Evolutionary conservation across 2,329 filamentous ascomycete genomes (phyloP).

Genomic region (Anthostomella pinea): DNA sequence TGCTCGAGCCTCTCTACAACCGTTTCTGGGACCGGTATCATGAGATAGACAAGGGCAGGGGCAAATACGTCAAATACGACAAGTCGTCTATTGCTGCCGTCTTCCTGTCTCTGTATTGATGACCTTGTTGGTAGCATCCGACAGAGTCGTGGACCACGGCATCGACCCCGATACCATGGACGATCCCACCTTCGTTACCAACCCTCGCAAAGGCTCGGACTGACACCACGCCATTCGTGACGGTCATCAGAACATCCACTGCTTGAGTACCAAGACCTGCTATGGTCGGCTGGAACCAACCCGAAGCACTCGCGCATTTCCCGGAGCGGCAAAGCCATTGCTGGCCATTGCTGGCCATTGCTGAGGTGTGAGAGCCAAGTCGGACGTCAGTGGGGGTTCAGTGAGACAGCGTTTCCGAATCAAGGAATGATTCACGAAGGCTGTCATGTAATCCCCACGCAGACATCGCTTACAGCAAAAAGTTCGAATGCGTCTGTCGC

Average conservation of each 20-base stretch:
- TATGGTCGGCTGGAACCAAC: no score
- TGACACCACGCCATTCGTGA: no score
- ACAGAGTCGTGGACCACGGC: background rate
- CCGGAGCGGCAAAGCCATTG: conserved; percentile 12
- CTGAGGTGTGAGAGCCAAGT: conserved; percentile 16
- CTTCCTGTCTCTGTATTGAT: conserved; percentile 51
- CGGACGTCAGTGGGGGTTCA: conserved; percentile 19
- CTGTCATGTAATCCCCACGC: no score
- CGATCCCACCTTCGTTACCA: no score
- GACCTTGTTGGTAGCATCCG: background rate
- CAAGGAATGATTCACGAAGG: conserved; percentile 17
- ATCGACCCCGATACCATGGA: conserved; percentile 1
- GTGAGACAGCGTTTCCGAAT: conserved; percentile 15
- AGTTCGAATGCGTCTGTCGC: no score
- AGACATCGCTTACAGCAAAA: no score
- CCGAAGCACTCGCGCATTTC: no score
- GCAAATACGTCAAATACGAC: conserved; percentile 98
- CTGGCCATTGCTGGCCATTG: no score
- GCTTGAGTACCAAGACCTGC: no score
- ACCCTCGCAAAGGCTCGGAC: no score
- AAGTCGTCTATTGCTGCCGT: conserved; percentile 74
- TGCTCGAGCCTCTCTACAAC: conserved; percentile 91
- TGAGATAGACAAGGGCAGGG: conserved; percentile 95
- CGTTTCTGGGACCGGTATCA: conserved; percentile 97
- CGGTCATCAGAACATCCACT: no score